Conservation (phyloP, 257 asterid genomes). For the Plectranthus barbatus region DNA sequence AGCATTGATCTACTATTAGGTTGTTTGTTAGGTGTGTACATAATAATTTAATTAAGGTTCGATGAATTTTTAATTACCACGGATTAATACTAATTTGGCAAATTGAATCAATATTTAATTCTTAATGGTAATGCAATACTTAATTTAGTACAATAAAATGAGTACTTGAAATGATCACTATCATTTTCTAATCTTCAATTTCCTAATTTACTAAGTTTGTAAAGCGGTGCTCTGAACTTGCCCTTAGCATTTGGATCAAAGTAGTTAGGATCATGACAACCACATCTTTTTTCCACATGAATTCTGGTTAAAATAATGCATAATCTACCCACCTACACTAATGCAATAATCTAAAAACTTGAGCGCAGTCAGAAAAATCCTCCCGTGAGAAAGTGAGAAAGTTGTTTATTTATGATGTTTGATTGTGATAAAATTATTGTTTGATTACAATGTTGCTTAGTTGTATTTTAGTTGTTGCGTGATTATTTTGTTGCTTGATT, state of each 20-base stretch:
- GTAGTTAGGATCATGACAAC: conserved; percentile 26
- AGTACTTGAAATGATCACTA: conserved; percentile 8
- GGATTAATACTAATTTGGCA: no score
- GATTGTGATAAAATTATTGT: no score
- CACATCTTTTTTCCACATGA: neutral
- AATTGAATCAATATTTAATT: neutral
- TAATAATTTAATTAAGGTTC: no score
- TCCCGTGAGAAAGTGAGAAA: no score
- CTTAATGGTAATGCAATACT: neutral
- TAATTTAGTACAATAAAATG: conserved; percentile 2
- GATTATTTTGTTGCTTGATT: no score
- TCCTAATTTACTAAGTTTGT: conserved; percentile 20
- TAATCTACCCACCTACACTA: neutral
- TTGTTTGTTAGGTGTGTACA: no score
- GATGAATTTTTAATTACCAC: no score
- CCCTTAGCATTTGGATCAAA: conserved; percentile 5
- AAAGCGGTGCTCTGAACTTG: conserved; percentile 4
- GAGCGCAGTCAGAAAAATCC: neutral
- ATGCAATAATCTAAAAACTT: neutral
- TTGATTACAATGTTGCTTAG: no score
- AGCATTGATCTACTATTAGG: no score
- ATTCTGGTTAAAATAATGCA: neutral
- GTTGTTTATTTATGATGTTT: neutral
- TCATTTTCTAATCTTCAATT: conserved; percentile 7
- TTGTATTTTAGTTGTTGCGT: no score